Evolutionary conservation across 139 green algal genomes (phyloP).

Genomic region (Coelastrella sp.): DNA sequence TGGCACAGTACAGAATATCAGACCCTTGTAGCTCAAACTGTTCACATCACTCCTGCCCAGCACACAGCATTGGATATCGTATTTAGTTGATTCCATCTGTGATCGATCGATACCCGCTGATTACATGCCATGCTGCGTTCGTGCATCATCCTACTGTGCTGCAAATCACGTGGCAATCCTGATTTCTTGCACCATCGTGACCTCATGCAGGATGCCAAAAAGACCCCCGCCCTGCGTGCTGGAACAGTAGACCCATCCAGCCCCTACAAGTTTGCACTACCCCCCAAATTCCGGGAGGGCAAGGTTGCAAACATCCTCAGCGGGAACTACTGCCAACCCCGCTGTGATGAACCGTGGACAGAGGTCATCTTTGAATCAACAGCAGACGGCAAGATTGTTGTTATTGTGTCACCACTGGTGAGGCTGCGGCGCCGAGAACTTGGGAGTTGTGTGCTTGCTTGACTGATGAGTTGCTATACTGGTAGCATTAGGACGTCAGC

Average conservation of each 20-base stretch:
- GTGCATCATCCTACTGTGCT: no score
- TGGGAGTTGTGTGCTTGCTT: no score
- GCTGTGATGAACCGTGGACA: constrained; percentile 78
- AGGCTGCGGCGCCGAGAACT: neutral
- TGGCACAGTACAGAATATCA: no score
- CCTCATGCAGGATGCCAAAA: neutral
- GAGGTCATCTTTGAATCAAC: constrained; percentile 75
- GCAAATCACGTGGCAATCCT: no score
- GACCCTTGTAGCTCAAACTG: no score
- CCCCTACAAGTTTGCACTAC: constrained; percentile 63
- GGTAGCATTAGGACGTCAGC: no score
- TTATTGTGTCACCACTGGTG: constrained; percentile 81
- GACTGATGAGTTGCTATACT: no score
- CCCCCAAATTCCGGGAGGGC: constrained; percentile 53
- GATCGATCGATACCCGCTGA: no score
- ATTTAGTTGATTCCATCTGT: no score
- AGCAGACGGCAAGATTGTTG: constrained; percentile 24
- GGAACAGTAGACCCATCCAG: constrained; percentile 57
- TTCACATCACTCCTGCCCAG: no score
- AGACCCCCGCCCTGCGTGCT: constrained; percentile 46
- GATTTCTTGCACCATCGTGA: neutral
- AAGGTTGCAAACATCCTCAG: constrained; percentile 44
- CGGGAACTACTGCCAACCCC: constrained; percentile 43
- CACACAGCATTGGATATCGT: no score
- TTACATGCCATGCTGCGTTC: no score